Percentiles rank a stretch among this genome's conserved stretches.
Conservation (phyloP, 306 rosid species). For the Corylus americana region DNA sequence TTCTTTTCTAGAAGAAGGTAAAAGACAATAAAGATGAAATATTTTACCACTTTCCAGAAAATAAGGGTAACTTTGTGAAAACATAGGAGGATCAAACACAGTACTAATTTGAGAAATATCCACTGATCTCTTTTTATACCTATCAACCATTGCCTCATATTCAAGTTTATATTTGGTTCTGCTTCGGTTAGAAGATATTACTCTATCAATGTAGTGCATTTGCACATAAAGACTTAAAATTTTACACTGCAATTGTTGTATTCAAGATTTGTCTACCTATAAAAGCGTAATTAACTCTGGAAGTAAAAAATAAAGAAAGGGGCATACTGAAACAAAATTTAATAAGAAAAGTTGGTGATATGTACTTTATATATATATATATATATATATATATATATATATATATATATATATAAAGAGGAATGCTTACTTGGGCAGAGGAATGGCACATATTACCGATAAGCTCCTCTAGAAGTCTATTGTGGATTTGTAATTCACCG, state of each 20-base stretch:
- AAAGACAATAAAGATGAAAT: neutral
- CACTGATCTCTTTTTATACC: neutral
- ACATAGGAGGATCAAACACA: neutral
- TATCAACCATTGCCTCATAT: neutral
- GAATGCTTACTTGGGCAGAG: conserved; percentile 86
- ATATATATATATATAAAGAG: neutral
- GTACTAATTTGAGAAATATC: neutral
- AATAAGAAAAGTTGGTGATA: conserved; percentile 16
- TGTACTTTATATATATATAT: too few relatives aligned
- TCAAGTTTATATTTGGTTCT: neutral
- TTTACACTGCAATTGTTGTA: neutral
- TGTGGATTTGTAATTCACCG: conserved; percentile 76
- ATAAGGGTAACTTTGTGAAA: neutral
- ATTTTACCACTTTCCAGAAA: neutral
- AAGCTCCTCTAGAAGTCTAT: conserved; percentile 78
- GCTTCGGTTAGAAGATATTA: neutral
- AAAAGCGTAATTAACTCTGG: neutral
- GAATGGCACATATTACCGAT: conserved; percentile 90
- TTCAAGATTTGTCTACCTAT: neutral
- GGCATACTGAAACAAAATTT: neutral
- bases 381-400: too few relatives aligned
- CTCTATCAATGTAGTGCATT: neutral
- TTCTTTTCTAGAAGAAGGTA: neutral
- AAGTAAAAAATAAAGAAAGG: neutral
- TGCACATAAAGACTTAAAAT: neutral